These are phyloP conservation scores for Trametes cinnabarina DNA, from an alignment of 768 basidiomycete genomes.

Conservation along the genomic window DNA sequence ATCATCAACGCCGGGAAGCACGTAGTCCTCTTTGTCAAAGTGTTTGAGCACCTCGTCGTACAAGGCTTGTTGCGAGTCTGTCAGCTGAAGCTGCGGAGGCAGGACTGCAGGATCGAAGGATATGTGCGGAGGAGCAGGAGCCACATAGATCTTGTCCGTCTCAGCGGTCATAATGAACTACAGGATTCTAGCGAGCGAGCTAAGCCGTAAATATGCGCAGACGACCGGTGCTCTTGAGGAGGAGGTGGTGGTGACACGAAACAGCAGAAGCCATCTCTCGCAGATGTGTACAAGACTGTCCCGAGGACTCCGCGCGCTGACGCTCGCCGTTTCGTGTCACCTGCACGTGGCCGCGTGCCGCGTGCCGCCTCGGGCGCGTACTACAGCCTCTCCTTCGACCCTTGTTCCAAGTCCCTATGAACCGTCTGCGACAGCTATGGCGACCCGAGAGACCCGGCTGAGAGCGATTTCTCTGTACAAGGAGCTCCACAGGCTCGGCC, in stretches of 20 bases:
- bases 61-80: slow-evolving; percentile 46
- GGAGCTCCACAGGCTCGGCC: slow-evolving; percentile 74
- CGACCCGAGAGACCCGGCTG: slow-evolving; percentile 50
- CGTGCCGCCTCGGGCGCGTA: background rate
- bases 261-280: background rate
- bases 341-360: slow-evolving; percentile 1
- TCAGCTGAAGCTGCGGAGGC: slow-evolving; percentile 30
- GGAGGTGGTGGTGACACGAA: background rate
- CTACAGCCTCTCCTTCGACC: background rate
- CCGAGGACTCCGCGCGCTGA: background rate
- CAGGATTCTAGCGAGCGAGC: background rate
- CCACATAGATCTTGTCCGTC: slow-evolving; percentile 18
- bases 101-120: slow-evolving; percentile 11
- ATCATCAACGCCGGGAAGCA: slow-evolving; percentile 44
- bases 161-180: background rate
- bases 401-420: background rate
- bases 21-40: slow-evolving; percentile 53
- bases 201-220: background rate
- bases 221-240: background rate
- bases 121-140: slow-evolving; percentile 21
- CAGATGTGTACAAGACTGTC: background rate
- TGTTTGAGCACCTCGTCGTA: slow-evolving; percentile 57
- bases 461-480: slow-evolving; percentile 77
- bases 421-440: slow-evolving; percentile 36
- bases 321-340: background rate